Evolutionary conservation across 257 asterid species (phyloP), one percentile per base, ranked within the genome.

Genomic region (Ligustrum vulgare): DNA sequence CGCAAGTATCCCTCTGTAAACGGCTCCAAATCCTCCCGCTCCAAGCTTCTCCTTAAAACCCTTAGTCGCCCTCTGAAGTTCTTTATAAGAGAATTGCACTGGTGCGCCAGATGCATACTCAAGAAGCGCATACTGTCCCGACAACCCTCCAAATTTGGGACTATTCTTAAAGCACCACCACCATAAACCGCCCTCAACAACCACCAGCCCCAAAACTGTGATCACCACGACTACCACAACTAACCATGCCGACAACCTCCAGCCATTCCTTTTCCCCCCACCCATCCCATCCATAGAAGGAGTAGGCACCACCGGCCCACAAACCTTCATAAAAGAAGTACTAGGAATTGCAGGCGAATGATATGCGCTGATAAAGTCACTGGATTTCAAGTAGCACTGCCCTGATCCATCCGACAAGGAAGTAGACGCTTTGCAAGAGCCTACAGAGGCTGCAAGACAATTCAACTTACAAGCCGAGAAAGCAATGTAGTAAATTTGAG

Each of bases 51-150:
- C 96, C 80, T 87, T 93, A 60, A 93, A 93, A 71, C 91, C 93
- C 37, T 89, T 87, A 0, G 98, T 93, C 34, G 94, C 96, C 82
- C 82, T 87, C n/a, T 82, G 81, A 8, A 93, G 90, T 76, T 93
- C 94, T 76, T 81, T 86, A 64, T 86, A 93, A 3, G 97, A 80
- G 81, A 93, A 93, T 79, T 89, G 97, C 45, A 91, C 94, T 1
- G 98, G 97, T 20, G 94, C 93, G 31, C 97, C 98, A 1, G 98
- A 93, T 22, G 98, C 97, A 62, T 93, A 93, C 87, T 93, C 97
- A 70, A 91, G 96, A 67, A 93, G 96, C 0, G 94, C 90, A 67
- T 88, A 89, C 18, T 87, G 93, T 56, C 90, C 80, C 0, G 97
- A 88, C 23, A 89, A 25, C 8, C 83, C 84, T 36, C 91, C 86